phyloP scores from a whole-genome alignment of 2,329 filamentous ascomycete species.

The Nigrograna mackinnonii region DNA sequence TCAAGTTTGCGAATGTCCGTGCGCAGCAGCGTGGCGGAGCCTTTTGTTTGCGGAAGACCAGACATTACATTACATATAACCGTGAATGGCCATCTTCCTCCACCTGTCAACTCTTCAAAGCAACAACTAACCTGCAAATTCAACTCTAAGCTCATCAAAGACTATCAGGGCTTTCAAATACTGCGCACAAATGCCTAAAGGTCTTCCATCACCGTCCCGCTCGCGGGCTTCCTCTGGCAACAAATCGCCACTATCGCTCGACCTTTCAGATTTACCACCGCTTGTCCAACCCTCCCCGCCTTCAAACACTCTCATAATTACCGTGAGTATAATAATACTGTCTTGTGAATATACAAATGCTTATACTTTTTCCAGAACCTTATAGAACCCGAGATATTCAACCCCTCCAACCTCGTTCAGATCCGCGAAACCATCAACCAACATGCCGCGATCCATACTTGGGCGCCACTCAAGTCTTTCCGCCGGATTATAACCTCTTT shows the following conservation, averaged over 20 bases:
- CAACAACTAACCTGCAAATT: too few relatives aligned
- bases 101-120: too few relatives aligned
- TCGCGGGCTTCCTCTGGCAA: slow-evolving; percentile 38
- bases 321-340: slow-evolving; percentile 43
- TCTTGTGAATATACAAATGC: slow-evolving; percentile 1
- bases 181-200: slow-evolving; percentile 36
- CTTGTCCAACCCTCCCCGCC: slow-evolving; percentile 72
- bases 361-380: slow-evolving; percentile 59
- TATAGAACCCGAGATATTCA: slow-evolving; percentile 72
- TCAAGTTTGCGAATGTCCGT: too few relatives aligned
- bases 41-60: too few relatives aligned
- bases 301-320: slow-evolving; percentile 83
- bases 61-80: too few relatives aligned
- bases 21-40: too few relatives aligned
- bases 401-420: slow-evolving; percentile 71
- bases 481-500: slow-evolving; percentile 81
- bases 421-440: slow-evolving; percentile 72
- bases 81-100: too few relatives aligned
- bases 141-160: too few relatives aligned
- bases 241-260: slow-evolving; percentile 65
- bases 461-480: slow-evolving; percentile 81
- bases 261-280: slow-evolving; percentile 73
- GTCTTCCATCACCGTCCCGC: slow-evolving; percentile 33
- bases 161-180: too few relatives aligned
- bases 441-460: slow-evolving; percentile 75